Evolutionary conservation across 2,329 filamentous ascomycete genomes (phyloP).

Genomic region (Aphanoascus verrucosus): DNA sequence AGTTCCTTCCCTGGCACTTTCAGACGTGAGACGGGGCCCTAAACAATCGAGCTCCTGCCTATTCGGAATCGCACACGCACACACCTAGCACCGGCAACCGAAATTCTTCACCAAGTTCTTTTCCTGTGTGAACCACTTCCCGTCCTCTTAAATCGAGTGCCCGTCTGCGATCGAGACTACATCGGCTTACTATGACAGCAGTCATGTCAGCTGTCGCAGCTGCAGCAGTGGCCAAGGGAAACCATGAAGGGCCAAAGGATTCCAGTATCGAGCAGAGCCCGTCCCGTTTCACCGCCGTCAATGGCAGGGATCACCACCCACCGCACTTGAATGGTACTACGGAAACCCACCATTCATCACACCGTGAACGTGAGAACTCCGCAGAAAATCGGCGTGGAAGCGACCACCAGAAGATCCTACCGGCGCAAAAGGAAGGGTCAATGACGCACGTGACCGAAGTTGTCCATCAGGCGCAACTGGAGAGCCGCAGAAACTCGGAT

Average conservation of each 20-base stretch:
- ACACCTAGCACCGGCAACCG: too few species aligned
- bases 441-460: conserved; percentile 41
- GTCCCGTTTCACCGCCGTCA: conserved; percentile 38
- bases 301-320: conserved; percentile 28
- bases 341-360: conserved; percentile 11
- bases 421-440: conserved; percentile 31
- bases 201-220: conserved; percentile 30
- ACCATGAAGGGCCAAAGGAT: conserved; percentile 17
- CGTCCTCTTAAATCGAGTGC: neutral
- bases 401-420: conserved; percentile 18
- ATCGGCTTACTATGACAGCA: neutral
- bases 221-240: conserved; percentile 26
- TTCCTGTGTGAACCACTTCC: neutral
- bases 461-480: conserved; percentile 19
- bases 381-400: conserved; percentile 16
- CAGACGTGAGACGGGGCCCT: too few species aligned
- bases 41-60: too few species aligned
- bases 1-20: too few species aligned
- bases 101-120: neutral
- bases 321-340: conserved; percentile 13
- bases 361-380: conserved; percentile 12
- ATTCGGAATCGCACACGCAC: too few species aligned
- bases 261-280: conserved; percentile 32
- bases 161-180: neutral
- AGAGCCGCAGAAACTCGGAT: conserved; percentile 34